Evolutionary conservation across 768 basidiomycete genomes (phyloP).

Genomic region (Collybia sp.): DNA sequence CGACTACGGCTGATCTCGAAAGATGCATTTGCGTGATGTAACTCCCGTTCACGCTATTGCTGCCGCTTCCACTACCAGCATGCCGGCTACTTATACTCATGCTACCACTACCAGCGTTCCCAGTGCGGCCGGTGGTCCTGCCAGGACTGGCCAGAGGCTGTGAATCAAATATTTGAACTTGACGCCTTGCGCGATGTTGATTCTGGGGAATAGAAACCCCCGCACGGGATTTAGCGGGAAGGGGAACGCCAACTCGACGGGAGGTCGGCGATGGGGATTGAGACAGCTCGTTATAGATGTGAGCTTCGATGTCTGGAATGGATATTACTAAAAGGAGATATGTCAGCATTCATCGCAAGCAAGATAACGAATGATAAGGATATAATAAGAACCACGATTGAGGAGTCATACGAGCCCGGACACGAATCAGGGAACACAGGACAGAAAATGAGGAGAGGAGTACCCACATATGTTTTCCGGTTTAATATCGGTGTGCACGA

Average conservation of each 20-base stretch:
- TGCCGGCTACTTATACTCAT: slow-evolving; percentile 21
- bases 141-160: slow-evolving; percentile 68
- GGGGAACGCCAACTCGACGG: slow-evolving; percentile 76
- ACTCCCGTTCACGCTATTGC: slow-evolving; percentile 34
- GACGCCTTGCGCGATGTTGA: slow-evolving; percentile 46
- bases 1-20: slow-evolving; percentile 22
- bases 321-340: slow-evolving; percentile 60
- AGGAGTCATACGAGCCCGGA: slow-evolving; percentile 14
- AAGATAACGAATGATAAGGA: slow-evolving; percentile 20
- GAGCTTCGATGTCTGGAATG: slow-evolving; percentile 75
- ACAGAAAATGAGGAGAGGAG: slow-evolving; percentile 5
- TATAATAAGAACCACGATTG: slow-evolving; percentile 21
- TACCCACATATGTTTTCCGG: slow-evolving; percentile 91
- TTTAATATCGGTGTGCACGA: slow-evolving; percentile 93
- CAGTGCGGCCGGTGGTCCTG: slow-evolving; percentile 27
- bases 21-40: slow-evolving; percentile 38
- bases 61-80: slow-evolving; percentile 27
- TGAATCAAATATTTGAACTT: slow-evolving; percentile 80
- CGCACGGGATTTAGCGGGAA: slow-evolving; percentile 56
- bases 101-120: slow-evolving; percentile 18
- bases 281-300: slow-evolving; percentile 66
- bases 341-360: slow-evolving; percentile 13
- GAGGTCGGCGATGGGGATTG: slow-evolving; percentile 69
- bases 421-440: slow-evolving; percentile 6
- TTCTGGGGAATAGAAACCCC: slow-evolving; percentile 59